phyloP scores from a whole-genome alignment of 1,284 basidiomycete genomes.

The Tilletia walkeri region DNA sequence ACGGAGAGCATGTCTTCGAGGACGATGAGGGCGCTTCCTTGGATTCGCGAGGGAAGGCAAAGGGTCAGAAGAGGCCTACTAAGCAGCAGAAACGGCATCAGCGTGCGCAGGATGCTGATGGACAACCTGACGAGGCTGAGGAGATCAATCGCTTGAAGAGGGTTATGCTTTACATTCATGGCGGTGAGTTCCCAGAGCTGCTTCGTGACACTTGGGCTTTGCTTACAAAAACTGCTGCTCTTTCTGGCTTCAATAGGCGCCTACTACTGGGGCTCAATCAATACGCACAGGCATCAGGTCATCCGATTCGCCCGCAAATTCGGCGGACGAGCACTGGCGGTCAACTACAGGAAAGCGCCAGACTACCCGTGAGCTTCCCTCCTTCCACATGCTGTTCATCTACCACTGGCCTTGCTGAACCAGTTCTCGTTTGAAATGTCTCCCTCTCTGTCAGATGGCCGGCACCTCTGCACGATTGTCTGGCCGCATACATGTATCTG shows the following conservation, averaged over 20 bases:
- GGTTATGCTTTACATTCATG: constrained; percentile 36
- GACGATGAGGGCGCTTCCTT: constrained; percentile 18
- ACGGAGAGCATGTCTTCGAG: constrained; percentile 14
- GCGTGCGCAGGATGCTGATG: constrained; percentile 43
- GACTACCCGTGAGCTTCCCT: constrained; percentile 28
- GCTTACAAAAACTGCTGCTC: constrained; percentile 22
- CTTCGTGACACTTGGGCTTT: constrained; percentile 19
- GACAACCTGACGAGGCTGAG: constrained; percentile 33
- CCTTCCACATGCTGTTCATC: background rate
- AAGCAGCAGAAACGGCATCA: constrained; percentile 57
- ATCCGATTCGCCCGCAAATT: constrained; percentile 57
- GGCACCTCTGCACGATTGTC: constrained; percentile 81
- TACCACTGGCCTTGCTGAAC: background rate
- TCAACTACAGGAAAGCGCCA: constrained; percentile 54
- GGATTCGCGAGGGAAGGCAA: background rate
- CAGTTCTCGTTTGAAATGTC: too few species aligned
- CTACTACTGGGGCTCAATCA: constrained; percentile 62
- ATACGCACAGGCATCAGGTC: constrained; percentile 59
- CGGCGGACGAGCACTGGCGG: constrained; percentile 56
- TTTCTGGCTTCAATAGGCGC: constrained; percentile 36
- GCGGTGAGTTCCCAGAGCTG: constrained; percentile 1
- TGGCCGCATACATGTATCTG: constrained; percentile 77
- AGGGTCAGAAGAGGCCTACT: constrained; percentile 27
- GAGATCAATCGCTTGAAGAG: constrained; percentile 47
- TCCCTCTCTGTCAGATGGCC: constrained; percentile 73